These are phyloP conservation scores for Stylonectria norvegica DNA, from an alignment of 2,329 filamentous ascomycete species.

Conservation along the genomic window DNA sequence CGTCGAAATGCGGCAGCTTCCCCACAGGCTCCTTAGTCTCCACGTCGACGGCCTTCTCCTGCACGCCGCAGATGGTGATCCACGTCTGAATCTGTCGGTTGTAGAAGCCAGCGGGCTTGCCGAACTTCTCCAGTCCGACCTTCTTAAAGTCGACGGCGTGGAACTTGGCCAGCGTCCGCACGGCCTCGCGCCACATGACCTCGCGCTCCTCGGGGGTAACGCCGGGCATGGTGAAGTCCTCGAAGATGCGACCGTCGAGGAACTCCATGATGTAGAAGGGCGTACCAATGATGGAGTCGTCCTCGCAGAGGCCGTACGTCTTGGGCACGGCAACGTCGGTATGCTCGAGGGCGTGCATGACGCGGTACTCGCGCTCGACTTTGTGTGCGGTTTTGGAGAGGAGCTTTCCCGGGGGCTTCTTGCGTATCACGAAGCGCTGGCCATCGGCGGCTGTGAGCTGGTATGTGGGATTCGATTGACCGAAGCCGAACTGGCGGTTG, in stretches of 20 bases:
- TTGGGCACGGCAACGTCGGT: conserved; percentile 85
- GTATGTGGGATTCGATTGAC: conserved; percentile 97
- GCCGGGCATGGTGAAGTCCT: conserved; percentile 77
- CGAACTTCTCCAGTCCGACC: conserved; percentile 70
- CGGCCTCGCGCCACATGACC: conserved; percentile 81
- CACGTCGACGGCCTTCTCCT: conserved; percentile 70
- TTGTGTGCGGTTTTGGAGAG: conserved; percentile 92
- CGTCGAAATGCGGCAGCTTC: conserved; percentile 76
- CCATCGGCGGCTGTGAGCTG: conserved; percentile 73
- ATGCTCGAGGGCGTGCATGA: conserved; percentile 74
- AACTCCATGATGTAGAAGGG: conserved; percentile 98
- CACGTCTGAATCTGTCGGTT: conserved; percentile 82
- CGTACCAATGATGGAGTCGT: conserved; percentile 75
- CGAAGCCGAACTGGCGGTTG: conserved; percentile 77
- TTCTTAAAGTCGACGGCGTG: conserved; percentile 67
- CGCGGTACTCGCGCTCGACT: conserved; percentile 91
- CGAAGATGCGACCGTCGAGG: conserved; percentile 88
- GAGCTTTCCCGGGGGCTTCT: conserved; percentile 94
- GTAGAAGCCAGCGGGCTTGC: conserved; percentile 75
- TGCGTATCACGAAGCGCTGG: conserved; percentile 81
- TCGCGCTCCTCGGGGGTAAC: conserved; percentile 65
- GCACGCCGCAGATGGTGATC: conserved; percentile 70
- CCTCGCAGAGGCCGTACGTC: conserved; percentile 82
- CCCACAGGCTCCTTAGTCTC: conserved; percentile 77
- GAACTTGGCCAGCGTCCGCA: conserved; percentile 79